A percentile compares a stretch with the other conserved stretches of the same genome.
Conservation (phyloP, 1,284 basidiomycete species). For the Coniferiporia weirii region DNA sequence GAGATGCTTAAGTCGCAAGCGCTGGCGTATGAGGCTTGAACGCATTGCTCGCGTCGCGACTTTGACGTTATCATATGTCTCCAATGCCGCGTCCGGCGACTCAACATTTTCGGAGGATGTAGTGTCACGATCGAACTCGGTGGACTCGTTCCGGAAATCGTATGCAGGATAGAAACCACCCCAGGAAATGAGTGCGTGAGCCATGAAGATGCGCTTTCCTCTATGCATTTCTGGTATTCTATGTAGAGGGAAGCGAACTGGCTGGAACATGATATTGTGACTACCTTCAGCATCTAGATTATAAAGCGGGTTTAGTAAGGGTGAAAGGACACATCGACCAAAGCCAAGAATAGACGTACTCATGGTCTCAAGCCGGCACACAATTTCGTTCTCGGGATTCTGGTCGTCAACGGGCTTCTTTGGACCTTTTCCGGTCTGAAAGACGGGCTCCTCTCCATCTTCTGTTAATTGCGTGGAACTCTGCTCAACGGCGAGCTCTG, state of each 20-base stretch:
- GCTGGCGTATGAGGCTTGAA: neutral
- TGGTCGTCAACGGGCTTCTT: no score
- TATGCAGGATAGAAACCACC: conserved; percentile 14
- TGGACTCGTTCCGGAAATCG: neutral
- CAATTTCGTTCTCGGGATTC: neutral
- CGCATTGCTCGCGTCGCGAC: conserved; percentile 1
- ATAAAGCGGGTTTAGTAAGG: neutral
- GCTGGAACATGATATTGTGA: neutral
- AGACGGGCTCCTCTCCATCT: no score
- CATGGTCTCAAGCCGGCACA: neutral
- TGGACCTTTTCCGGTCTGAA: no score
- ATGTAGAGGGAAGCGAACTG: neutral
- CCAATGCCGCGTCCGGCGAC: neutral
- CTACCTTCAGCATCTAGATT: neutral
- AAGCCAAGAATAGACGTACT: neutral
- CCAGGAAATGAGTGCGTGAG: conserved; percentile 4
- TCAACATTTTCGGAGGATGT: neutral
- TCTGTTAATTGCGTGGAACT: no score
- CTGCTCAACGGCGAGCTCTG: no score
- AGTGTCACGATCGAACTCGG: neutral
- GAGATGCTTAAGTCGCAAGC: neutral
- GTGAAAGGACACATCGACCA: neutral
- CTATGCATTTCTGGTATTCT: neutral
- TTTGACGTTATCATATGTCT: neutral
- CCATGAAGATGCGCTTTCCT: neutral